Base-by-base conservation (phyloP, 352 stramenopile species). In the Phytopythium cucurbitacearum region DNA sequence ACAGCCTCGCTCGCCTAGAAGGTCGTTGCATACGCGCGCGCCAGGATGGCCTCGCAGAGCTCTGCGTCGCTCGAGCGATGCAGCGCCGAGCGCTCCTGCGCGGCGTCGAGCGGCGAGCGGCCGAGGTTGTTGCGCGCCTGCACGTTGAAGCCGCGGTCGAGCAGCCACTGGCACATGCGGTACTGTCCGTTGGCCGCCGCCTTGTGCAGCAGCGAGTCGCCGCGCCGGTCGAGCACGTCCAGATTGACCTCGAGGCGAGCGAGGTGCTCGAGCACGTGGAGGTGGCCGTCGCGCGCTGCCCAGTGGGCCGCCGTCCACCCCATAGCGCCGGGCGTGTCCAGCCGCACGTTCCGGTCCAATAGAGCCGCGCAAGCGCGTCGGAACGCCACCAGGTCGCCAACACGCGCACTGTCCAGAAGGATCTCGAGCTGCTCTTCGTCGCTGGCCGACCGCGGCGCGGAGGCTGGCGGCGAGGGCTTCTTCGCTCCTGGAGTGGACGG, bases 261-360 rank as follows among this genome's bases (percentile, higher is more conserved):
- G 3, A 92, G 53, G 49, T 86, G 81, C 55, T 88, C 75, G 8
- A 92, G 67, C 16, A 90, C 63, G 36, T 80, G 59, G 4, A 88
- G 46, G 47, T 90, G 79, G 5, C 81, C 81, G 10, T 88, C 65
- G 11, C 77, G 73, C 6, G 79, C 79, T 11, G 81, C 79, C 81
- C 81, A 92, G 47, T 92, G 81, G 4, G 79, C 81, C 2, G 81
- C 68, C 12, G 77, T 89, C 79, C 81, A 92, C 35, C 79, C 79
- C 71, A 92, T 80, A 37, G 85, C 86, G 4, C 81, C 79, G 0
- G 70, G 69, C 8, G 63, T 60, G 55, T 90, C 76, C 0, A 81
- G 60, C 4, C 67, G 69, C 39, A 88, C 53, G 44, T 80, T 69
- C 21, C 67, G 69, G 28, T 53, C 60, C 1, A 59, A 38, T 16